Evolutionary conservation across 768 basidiomycete species (phyloP).

Genomic region (Sutorius australiensis): DNA sequence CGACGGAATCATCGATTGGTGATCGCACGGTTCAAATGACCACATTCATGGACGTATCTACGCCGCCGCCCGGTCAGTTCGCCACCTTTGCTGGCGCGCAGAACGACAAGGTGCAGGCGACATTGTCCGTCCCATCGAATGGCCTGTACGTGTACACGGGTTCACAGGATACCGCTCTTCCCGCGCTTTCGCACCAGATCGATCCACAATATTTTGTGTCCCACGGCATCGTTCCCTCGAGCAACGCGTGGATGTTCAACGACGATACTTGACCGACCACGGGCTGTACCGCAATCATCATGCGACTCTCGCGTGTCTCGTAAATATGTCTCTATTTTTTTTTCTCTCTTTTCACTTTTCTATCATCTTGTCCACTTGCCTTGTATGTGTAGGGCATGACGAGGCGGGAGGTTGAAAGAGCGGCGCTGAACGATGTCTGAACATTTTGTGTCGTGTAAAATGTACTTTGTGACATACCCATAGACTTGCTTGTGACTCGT

Average conservation of each 20-base stretch:
- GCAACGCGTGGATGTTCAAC: conserved; percentile 15
- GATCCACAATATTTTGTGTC: conserved; percentile 15
- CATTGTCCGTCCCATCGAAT: conserved; percentile 15
- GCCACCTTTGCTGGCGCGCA: conserved; percentile 33
- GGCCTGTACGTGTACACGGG: conserved; percentile 18
- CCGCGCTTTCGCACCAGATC: conserved; percentile 8
- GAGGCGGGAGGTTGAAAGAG: conserved; percentile 18
- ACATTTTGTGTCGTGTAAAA: conserved; percentile 23
- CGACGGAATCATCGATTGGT: conserved; percentile 53
- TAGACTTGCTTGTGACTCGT: conserved; percentile 16
- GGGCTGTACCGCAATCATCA: not conserved
- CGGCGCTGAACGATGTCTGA: conserved; percentile 12
- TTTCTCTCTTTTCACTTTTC: not conserved
- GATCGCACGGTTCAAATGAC: conserved; percentile 58
- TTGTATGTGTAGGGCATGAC: conserved; percentile 23
- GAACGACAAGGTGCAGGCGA: conserved; percentile 32
- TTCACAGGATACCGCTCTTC: conserved; percentile 12
- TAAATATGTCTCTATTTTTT: conserved; percentile 14
- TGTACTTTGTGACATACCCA: conserved; percentile 25
- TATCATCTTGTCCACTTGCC: conserved; percentile 21
- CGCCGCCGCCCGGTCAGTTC: conserved; percentile 36
- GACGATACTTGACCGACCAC: conserved; percentile 9
- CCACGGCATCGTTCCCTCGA: conserved; percentile 9
- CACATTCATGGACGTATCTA: conserved; percentile 44
- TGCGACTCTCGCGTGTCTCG: conserved; percentile 17